phyloP scores from a whole-genome alignment of 1,284 basidiomycete genomes.

The Trichosporon sp. region DNA sequence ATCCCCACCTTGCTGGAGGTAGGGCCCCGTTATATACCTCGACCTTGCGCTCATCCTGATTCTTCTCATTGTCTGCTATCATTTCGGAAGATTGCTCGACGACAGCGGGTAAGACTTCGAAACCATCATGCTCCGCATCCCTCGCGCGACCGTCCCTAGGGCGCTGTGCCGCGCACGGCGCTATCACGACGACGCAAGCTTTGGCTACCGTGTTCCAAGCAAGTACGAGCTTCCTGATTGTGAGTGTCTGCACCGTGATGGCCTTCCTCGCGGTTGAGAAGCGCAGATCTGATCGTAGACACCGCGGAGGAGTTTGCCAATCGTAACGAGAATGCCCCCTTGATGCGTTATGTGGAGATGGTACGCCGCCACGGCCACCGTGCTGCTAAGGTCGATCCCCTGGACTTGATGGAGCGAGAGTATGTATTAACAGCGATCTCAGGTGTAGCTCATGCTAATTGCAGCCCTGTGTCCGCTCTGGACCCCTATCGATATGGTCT shows the following conservation, averaged over 20 bases:
- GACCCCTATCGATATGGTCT: slow-evolving; percentile 73
- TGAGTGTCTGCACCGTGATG: slow-evolving; percentile 48
- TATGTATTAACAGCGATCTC: slow-evolving; percentile 40
- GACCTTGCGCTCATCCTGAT: not conserved
- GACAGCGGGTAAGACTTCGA: not conserved
- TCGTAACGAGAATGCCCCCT: slow-evolving; percentile 62
- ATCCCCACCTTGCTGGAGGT: not conserved
- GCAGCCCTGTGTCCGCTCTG: slow-evolving; percentile 61
- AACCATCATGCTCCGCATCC: slow-evolving; percentile 12
- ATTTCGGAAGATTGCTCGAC: not conserved
- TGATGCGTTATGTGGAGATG: slow-evolving; percentile 80
- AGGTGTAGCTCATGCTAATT: not conserved
- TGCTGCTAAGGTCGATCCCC: slow-evolving; percentile 61
- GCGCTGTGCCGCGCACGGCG: slow-evolving; percentile 1
- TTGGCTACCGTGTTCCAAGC: slow-evolving; percentile 65
- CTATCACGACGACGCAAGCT: slow-evolving; percentile 73
- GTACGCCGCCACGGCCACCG: slow-evolving; percentile 55
- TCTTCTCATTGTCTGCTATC: not conserved
- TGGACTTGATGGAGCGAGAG: slow-evolving; percentile 77
- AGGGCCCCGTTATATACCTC: not conserved
- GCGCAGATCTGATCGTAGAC: slow-evolving; percentile 51
- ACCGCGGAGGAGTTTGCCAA: slow-evolving; percentile 68
- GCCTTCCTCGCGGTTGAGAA: not conserved
- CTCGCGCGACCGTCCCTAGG: slow-evolving; percentile 6
- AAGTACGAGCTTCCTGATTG: slow-evolving; percentile 68